phyloP scores from a whole-genome alignment of 371 early-diverging fungal genomes.

The Phascolomyces articulosus region DNA sequence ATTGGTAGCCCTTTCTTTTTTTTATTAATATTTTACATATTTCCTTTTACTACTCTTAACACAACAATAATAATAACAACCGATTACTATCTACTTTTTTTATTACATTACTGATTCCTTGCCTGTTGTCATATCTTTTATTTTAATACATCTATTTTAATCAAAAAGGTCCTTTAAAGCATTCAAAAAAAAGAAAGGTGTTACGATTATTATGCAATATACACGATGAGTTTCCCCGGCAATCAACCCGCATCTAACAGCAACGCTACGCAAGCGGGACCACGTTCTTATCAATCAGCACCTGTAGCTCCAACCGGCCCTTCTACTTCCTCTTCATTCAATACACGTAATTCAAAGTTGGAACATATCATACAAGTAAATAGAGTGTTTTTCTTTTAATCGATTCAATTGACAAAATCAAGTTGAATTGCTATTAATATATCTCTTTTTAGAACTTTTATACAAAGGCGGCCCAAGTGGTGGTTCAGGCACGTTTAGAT shows the following conservation, averaged over 20 bases:
- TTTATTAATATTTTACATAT: too few relatives aligned
- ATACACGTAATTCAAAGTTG: conserved; percentile 26
- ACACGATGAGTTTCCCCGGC: conserved; percentile 12
- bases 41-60: too few relatives aligned
- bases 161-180: too few relatives aligned
- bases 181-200: conserved; percentile 1
- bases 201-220: conserved; percentile 10
- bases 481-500: conserved; percentile 46
- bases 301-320: conserved; percentile 13
- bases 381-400: neutral
- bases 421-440: neutral
- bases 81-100: too few relatives aligned
- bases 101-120: too few relatives aligned
- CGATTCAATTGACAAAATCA: too few relatives aligned
- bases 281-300: conserved; percentile 18
- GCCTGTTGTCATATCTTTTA: neutral
- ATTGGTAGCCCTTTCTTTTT: too few relatives aligned
- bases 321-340: conserved; percentile 12
- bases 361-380: conserved; percentile 34
- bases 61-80: too few relatives aligned
- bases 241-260: conserved; percentile 10
- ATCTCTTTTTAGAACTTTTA: conserved; percentile 36
- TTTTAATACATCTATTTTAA: too few relatives aligned
- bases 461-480: conserved; percentile 51
- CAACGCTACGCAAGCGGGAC: conserved; percentile 1